These are phyloP conservation scores for Penicillium glabrum DNA, from an alignment of 2,329 filamentous ascomycete species.

Conservation along the genomic window DNA sequence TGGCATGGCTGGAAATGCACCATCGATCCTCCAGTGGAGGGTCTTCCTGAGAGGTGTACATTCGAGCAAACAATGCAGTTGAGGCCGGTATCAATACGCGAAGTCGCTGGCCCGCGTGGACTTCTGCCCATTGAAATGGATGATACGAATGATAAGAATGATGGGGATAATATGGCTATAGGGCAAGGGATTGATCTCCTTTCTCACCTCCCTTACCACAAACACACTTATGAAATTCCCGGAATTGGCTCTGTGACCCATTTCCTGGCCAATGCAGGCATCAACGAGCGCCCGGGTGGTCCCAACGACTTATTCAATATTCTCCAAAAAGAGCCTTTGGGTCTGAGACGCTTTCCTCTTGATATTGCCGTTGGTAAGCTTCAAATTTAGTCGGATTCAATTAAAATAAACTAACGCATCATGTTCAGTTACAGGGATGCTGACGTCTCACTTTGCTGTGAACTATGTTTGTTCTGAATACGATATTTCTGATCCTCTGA, in stretches of 20 bases:
- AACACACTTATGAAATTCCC: slow-evolving; percentile 33
- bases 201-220: slow-evolving; percentile 30
- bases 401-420: not conserved
- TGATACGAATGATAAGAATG: too few species aligned
- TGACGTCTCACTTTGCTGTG: slow-evolving; percentile 49
- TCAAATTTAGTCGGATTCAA: not conserved
- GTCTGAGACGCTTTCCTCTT: slow-evolving; percentile 46
- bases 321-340: slow-evolving; percentile 48
- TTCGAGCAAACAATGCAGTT: not conserved
- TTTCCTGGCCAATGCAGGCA: slow-evolving; percentile 55
- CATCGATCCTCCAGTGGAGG: slow-evolving; percentile 10
- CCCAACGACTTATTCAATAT: slow-evolving; percentile 61
- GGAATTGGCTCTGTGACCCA: slow-evolving; percentile 53
- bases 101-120: not conserved
- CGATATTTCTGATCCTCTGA: not conserved
- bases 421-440: slow-evolving; percentile 32
- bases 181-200: slow-evolving; percentile 28
- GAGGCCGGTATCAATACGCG: not conserved
- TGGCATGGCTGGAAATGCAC: slow-evolving; percentile 65
- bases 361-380: slow-evolving; percentile 33
- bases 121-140: too few species aligned
- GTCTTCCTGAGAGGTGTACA: not conserved
- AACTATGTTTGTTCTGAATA: slow-evolving; percentile 42
- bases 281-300: slow-evolving; percentile 55
- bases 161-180: not conserved